Base-by-base conservation (phyloP, 2,329 filamentous ascomycete species). In the Neofusicoccum sp. region DNA sequence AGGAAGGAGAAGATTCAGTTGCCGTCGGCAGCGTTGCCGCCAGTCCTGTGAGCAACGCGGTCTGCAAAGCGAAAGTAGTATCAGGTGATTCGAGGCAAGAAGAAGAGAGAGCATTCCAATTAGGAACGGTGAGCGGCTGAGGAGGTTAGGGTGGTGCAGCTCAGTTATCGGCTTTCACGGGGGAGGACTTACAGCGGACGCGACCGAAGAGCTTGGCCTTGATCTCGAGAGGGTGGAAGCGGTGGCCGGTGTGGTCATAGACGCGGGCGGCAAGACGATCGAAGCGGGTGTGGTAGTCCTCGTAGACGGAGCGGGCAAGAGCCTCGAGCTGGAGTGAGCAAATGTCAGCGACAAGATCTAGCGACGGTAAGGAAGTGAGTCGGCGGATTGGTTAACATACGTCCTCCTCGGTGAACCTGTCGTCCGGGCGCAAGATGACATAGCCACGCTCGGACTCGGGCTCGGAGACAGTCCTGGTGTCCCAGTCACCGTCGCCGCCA, bases 231-330 rank as follows among this genome's bases (percentile, higher is more conserved):
- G 78, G 72, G 63, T 76, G 71, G 28, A 83, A 65, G 3, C 71
- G 69, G 41, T 79, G 71, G 2, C 80, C 80, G 1, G 80, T 84
- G 68, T 76, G 76, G 58, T 82, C 79, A 58, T 71, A 77, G 71
- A 83, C 83, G 26, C 71, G 70, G 56, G 75, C 77, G 48, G 78
- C 77, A 2, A 84, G 70, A 4, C 77, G 68, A 12, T 78, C 63
- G 81, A 81, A 84, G 43, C 76, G 75, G 64, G 75, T 67, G 34
- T 71, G 67, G 58, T 75, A 69, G 64, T 81, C 80, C 47, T 73
- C 70, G 57, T 73, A 70, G 40, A 81, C 69, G 26, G 83, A 72
- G 26, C 73, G 69, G 36, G 76, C 76, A 16, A 84, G 38, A 31
- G 24, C 38, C 30, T 33, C 30, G 31, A n/a, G n/a, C n/a, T n/a